Base-by-base conservation (phyloP, 805 yeast species). In the Lachancea cidri region DNA sequence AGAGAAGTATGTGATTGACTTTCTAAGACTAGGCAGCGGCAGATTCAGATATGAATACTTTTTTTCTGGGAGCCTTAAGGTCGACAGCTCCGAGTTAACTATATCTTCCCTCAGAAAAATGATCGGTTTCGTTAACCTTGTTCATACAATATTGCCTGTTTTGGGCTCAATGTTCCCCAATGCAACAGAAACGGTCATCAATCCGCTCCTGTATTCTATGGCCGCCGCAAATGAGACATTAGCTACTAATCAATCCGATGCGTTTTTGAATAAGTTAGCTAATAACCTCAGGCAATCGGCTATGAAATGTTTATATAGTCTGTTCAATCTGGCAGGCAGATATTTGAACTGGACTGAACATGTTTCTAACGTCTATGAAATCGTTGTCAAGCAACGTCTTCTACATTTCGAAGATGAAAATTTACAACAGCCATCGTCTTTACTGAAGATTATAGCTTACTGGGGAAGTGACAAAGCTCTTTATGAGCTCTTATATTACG, bases 401-500 rank as follows among this genome's bases (percentile, higher is more conserved):
- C 67, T 46, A 1, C 67, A 72, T 9, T 91, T 91, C 60, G 82
- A 82, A 3, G 72, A 66, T 31, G 95, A 84, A 53, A 93, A 91
- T 58, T 67, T 83, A 24, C 94, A 87, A 55, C 87, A 83, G 53
- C 81, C 91, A 0, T 87, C 97, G 0, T 74, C 95, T 0, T 58
- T 91, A 33, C 65, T 89, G 76, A 76, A 70, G 42, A 57, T 87
- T 7, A 73, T 91, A 53, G 62, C 77, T 5, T 65, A 73, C 6
- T 75, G 95, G 79, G 66, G 83, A 36, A 56, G 68, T 4, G 57
- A 64, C 24, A 65, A 67, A 4, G 65, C 66, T 17, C 68, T 81
- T 29, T 64, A 71, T 35, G 67, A 68, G 11, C 76, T 82, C 44
- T 61, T 86, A 33, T 71, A 71, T 41, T 62, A 70, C 41, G 83